Conservation (phyloP, 805 yeast genomes). For the Cyberlindnera maclurae region DNA sequence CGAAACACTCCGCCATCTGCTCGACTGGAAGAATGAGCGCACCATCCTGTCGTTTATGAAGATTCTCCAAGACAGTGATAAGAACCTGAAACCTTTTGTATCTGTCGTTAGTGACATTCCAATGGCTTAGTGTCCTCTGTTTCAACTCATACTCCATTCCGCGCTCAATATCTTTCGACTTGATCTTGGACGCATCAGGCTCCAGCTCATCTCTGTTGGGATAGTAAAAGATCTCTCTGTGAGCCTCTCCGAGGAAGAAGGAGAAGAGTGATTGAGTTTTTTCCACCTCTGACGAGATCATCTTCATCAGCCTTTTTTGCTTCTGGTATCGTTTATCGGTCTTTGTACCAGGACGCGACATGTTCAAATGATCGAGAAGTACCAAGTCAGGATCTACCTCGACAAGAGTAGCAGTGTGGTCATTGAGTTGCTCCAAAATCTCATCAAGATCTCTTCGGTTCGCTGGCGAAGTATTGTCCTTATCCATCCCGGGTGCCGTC, state of each 20-base stretch:
- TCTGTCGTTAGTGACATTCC: constrained; percentile 6
- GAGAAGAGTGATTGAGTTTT: constrained; percentile 8
- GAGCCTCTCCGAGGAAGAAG: constrained; percentile 14
- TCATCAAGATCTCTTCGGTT: not conserved
- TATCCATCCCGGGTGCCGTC: too few species aligned
- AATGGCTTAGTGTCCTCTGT: constrained; percentile 2
- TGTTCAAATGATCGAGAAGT: constrained; percentile 16
- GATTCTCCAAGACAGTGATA: constrained; percentile 9
- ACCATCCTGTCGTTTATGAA: constrained; percentile 4
- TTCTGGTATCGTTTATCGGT: constrained; percentile 16
- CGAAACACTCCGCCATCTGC: constrained; percentile 28
- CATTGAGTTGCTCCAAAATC: not conserved
- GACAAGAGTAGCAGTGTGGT: constrained; percentile 4
- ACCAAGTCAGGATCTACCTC: constrained; percentile 5
- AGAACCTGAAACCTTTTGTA: constrained; percentile 15
- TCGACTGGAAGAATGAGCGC: constrained; percentile 27
- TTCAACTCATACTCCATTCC: constrained; percentile 16
- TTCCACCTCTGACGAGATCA: constrained; percentile 5
- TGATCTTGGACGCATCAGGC: not conserved
- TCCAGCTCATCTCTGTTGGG: constrained; percentile 9
- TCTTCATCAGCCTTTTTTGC: constrained; percentile 8
- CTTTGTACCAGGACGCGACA: constrained; percentile 15
- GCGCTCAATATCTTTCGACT: constrained; percentile 8
- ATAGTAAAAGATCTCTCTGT: constrained; percentile 8
- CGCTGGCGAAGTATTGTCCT: too few species aligned